Conservation (phyloP, 768 basidiomycete genomes). For the Pulveroboletus sp. region DNA sequence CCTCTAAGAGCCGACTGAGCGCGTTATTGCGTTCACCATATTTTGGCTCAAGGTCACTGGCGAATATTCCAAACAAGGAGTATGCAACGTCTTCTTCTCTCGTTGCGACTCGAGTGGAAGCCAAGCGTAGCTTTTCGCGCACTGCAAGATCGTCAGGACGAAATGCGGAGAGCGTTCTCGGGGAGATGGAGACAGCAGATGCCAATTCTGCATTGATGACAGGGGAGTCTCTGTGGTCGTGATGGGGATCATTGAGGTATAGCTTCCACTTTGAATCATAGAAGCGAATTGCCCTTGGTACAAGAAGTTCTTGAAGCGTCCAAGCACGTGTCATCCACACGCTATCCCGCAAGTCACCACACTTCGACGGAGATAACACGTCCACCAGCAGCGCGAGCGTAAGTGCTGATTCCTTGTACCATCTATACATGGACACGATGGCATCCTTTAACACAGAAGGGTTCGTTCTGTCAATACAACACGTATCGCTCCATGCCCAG, state of each 20-base stretch:
- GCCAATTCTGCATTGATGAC: background rate
- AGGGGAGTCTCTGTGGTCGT: conserved; percentile 2
- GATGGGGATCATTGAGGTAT: conserved; percentile 1
- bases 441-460: background rate
- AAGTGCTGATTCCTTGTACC: conserved; percentile 3
- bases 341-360: background rate
- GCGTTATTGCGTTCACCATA: background rate
- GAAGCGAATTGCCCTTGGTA: conserved; percentile 7
- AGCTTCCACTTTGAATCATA: conserved; percentile 4
- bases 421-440: conserved; percentile 7
- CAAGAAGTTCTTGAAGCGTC: conserved; percentile 8
- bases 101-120: background rate
- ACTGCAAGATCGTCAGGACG: background rate
- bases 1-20: conserved; percentile 4
- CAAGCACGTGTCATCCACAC: conserved; percentile 6
- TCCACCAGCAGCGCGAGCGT: background rate
- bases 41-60: conserved; percentile 1
- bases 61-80: conserved; percentile 4
- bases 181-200: background rate
- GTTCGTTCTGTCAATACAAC: conserved; percentile 1
- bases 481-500: conserved; percentile 5
- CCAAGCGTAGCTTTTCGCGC: conserved; percentile 3
- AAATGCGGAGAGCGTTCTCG: background rate
- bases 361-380: background rate
- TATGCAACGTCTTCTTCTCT: background rate